Base-by-base conservation (phyloP, 352 stramenopile species). In the Phytophthora hybrid region DNA sequence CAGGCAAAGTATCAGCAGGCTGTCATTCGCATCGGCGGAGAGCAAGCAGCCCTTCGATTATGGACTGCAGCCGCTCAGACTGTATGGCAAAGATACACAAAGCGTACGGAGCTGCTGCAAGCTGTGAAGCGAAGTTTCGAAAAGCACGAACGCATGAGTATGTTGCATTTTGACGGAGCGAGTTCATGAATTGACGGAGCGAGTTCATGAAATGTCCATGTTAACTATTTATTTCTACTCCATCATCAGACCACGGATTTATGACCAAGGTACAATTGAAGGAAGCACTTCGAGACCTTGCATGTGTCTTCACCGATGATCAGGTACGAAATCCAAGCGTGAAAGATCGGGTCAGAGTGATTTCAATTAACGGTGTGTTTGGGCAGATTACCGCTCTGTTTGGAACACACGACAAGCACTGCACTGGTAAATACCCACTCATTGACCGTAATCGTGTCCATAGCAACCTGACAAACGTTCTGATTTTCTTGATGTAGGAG, bases 231-330 rank as follows among this genome's bases (percentile, higher is more conserved):
- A 41, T 57, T 21, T 29, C 19, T 59, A 19, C 11, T 55, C 5
- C 37, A 8, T 44, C 51, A 89, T 44, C 51, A 89, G 79, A 87
- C 44, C 66, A 77, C 18, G 80, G 81, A 29, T 63, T 69, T 41
- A 88, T 90, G 80, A 83, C 70, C 16, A 85, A 90, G 41, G 55
- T 59, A 3, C 77, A 89, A 11, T 49, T 93, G 34, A 89, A 93
- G 18, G 82, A 92, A 63, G 77, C 79, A 8, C 51, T 92, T 32
- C 69, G 79, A 68, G 74, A 74, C 2, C 76, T 91, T 54, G 69
- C 69, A 6, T 90, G 82, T 29, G 80, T 90, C 14, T 83, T 91
- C 57, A 88, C 80, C 0, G 81, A 90, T 57, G 85, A 91, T 51
- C 83, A 92, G 79, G 84, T 89, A 58, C 16, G 32, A 37, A 56